Percentiles rank a stretch among this genome's conserved stretches.
phyloP scores from a whole-genome alignment of 768 basidiomycete genomes.

The Lyophyllum shimeji region DNA sequence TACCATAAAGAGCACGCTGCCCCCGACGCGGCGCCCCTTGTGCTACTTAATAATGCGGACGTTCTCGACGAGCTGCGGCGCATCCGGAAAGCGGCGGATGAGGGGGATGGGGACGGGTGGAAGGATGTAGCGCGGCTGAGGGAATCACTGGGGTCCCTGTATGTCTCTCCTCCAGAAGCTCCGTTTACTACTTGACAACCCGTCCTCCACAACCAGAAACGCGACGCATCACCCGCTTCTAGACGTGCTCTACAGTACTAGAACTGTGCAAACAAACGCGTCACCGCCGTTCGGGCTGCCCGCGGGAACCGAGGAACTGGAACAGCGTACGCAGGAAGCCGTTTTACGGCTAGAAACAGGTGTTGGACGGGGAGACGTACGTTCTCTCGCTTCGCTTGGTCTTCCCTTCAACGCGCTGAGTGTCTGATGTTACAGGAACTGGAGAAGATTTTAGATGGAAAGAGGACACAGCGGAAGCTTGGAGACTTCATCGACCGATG shows the following conservation, averaged over 20 bases:
- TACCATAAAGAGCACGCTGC: neutral
- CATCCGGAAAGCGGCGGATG: neutral
- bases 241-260: neutral
- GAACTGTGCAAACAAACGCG: constrained; percentile 4
- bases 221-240: neutral
- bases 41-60: constrained; percentile 22
- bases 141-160: constrained; percentile 5
- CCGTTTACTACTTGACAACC: neutral
- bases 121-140: neutral
- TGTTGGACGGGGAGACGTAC: constrained; percentile 6
- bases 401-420: neutral
- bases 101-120: neutral
- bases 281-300: constrained; percentile 4
- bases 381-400: neutral
- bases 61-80: constrained; percentile 20
- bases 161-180: neutral
- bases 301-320: neutral
- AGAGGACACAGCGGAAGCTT: constrained; percentile 11
- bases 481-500: constrained; percentile 15
- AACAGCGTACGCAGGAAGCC: constrained; percentile 2
- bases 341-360: neutral
- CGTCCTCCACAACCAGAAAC: neutral
- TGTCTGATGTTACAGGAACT: neutral
- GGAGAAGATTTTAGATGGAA: neutral
- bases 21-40: constrained; percentile 13